Evolutionary conservation across 225 moss, liverwort and hornwort genomes (phyloP).

Genomic region (Lunularia cruciata): DNA sequence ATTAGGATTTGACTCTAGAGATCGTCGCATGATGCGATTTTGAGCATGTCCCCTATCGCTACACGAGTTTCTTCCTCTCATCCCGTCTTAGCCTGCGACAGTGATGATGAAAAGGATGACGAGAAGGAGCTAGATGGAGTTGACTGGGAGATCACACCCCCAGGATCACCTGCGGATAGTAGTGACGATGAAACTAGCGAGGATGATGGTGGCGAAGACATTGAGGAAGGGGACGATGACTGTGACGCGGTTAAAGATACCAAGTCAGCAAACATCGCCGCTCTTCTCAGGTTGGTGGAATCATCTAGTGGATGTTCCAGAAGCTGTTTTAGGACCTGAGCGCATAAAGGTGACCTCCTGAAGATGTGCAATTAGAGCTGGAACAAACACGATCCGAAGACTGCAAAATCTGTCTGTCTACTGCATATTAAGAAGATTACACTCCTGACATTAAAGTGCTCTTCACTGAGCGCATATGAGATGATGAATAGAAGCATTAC

Average conservation of each 20-base stretch:
- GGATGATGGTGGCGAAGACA: slow-evolving; percentile 11
- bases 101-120: slow-evolving; percentile 28
- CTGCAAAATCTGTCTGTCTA: too few species aligned
- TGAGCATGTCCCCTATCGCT: slow-evolving; percentile 17
- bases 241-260: slow-evolving; percentile 16
- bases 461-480: too few species aligned
- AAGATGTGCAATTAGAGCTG: too few species aligned
- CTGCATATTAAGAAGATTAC: too few species aligned
- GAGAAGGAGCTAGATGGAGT: slow-evolving; percentile 22
- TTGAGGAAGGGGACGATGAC: slow-evolving; percentile 2
- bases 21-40: slow-evolving; percentile 10
- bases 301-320: not conserved
- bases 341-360: too few species aligned
- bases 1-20: not conserved
- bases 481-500: too few species aligned
- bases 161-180: slow-evolving; percentile 4
- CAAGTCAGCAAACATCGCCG: slow-evolving; percentile 50
- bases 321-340: too few species aligned
- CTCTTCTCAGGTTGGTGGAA: slow-evolving; percentile 42
- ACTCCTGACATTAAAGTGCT: too few species aligned
- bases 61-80: not conserved
- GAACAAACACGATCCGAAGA: too few species aligned
- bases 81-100: slow-evolving; percentile 8
- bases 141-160: not conserved
- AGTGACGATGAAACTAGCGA: slow-evolving; percentile 18